Evolutionary conservation across 2,329 filamentous ascomycete species (phyloP).

Genomic region (Pestalotiopsis sp.): DNA sequence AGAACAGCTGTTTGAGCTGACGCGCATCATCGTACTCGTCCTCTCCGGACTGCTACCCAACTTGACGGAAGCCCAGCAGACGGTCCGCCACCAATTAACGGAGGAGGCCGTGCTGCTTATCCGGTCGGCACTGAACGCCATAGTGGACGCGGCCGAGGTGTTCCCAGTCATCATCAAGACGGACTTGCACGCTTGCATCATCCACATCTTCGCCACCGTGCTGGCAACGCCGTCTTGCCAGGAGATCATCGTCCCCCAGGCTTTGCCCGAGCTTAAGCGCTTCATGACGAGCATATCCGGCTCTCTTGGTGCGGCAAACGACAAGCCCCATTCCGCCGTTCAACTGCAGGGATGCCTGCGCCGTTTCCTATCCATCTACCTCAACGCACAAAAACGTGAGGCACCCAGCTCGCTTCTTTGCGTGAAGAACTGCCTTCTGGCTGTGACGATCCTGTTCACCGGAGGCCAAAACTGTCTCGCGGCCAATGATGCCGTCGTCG

Average conservation of each 20-base stretch:
- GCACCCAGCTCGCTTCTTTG: constrained; percentile 76
- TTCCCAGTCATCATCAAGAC: constrained; percentile 97
- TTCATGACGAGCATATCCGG: constrained; percentile 78
- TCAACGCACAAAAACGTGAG: constrained; percentile 76
- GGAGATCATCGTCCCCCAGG: constrained; percentile 83
- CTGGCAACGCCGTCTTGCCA: constrained; percentile 87
- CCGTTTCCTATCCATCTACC: constrained; percentile 79
- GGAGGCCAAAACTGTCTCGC: constrained; percentile 74
- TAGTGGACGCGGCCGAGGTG: constrained; percentile 92
- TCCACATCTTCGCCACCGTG: constrained; percentile 95
- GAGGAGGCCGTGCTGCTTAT: constrained; percentile 86
- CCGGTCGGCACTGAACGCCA: constrained; percentile 77
- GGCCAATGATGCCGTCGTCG: constrained; percentile 74
- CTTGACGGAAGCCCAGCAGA: constrained; percentile 66
- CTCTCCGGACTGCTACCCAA: constrained; percentile 87
- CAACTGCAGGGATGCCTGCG: constrained; percentile 83
- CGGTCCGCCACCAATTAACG: constrained; percentile 75
- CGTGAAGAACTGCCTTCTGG: constrained; percentile 90
- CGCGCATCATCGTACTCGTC: constrained; percentile 92
- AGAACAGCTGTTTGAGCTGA: constrained; percentile 95
- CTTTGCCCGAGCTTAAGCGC: constrained; percentile 86
- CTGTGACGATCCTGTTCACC: constrained; percentile 86
- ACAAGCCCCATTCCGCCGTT: constrained; percentile 54
- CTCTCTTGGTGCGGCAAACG: constrained; percentile 38
- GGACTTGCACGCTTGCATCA: constrained; percentile 92